These are phyloP conservation scores for Phytophthora pseudosyringae DNA, from an alignment of 352 stramenopile genomes.

Conservation along the genomic window DNA sequence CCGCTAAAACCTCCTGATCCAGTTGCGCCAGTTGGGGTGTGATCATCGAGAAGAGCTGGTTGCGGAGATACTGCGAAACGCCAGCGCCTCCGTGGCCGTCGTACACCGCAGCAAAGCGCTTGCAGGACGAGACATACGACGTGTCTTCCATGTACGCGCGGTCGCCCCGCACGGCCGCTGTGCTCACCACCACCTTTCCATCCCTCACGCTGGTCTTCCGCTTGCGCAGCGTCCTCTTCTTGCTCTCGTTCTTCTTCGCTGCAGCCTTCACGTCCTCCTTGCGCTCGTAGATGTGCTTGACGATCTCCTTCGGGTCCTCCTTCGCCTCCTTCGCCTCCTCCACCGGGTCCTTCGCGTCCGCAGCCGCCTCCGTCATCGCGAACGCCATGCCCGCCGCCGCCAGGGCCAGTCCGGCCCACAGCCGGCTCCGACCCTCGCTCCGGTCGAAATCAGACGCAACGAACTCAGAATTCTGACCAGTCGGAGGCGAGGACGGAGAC, in stretches of 20 bases:
- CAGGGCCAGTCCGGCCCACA: constrained; percentile 32
- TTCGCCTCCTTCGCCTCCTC: constrained; percentile 7
- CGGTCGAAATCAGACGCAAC: constrained; percentile 18
- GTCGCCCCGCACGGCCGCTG: constrained; percentile 74
- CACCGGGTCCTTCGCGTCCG: constrained; percentile 19
- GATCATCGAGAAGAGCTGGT: constrained; percentile 65
- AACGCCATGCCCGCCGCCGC: constrained; percentile 19
- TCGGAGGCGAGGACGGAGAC: constrained; percentile 12
- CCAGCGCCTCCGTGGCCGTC: constrained; percentile 81
- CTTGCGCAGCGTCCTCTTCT: constrained; percentile 43
- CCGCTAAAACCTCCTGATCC: constrained; percentile 52
- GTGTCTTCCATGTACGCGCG: constrained; percentile 87
- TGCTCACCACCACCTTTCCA: constrained; percentile 61
- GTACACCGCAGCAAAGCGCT: constrained; percentile 84
- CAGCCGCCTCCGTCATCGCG: constrained; percentile 19
- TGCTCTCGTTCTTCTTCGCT: constrained; percentile 21
- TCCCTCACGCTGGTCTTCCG: constrained; percentile 56
- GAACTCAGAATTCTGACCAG: constrained; percentile 16
- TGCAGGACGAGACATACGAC: constrained; percentile 79
- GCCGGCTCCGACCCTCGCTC: constrained; percentile 12
- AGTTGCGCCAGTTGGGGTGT: constrained; percentile 52
- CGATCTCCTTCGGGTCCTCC: constrained; percentile 23
- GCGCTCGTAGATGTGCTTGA: constrained; percentile 28
- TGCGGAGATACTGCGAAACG: constrained; percentile 72
- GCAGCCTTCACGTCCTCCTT: constrained; percentile 35